Evolutionary conservation across 2,329 filamentous ascomycete species (phyloP).

Genomic region (Penicillium sp.): DNA sequence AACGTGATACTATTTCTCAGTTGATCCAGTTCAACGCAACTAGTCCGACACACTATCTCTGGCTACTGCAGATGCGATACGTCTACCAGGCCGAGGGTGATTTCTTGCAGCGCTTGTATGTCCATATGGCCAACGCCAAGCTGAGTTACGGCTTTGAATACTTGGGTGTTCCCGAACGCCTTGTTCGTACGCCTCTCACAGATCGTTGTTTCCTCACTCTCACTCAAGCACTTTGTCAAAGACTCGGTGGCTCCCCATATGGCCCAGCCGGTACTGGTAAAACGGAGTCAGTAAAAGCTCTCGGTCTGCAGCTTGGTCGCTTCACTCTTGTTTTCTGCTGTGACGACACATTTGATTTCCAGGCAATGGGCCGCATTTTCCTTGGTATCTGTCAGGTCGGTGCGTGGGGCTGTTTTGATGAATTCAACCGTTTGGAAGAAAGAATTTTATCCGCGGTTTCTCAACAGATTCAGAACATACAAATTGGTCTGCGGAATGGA

Average conservation of each 20-base stretch:
- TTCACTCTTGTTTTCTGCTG: slow-evolving; percentile 99
- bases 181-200: slow-evolving; percentile 92
- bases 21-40: slow-evolving; percentile 69
- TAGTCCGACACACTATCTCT: slow-evolving; percentile 74
- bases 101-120: slow-evolving; percentile 70
- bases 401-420: slow-evolving; percentile 99
- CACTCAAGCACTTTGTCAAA: slow-evolving; percentile 89
- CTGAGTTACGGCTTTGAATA: slow-evolving; percentile 98
- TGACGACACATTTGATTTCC: slow-evolving; percentile 99
- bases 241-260: slow-evolving; percentile 92
- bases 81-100: slow-evolving; percentile 79
- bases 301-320: slow-evolving; percentile 90
- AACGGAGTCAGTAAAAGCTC: slow-evolving; percentile 96
- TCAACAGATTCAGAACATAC: slow-evolving; percentile 98
- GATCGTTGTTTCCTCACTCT: slow-evolving; percentile 98
- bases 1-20: slow-evolving; percentile 87
- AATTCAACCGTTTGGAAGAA: slow-evolving; percentile 98
- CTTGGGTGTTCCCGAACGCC: slow-evolving; percentile 87
- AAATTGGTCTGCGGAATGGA: slow-evolving; percentile 84
- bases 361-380: slow-evolving; percentile 99
- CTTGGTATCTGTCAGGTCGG: slow-evolving; percentile 98
- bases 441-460: slow-evolving; percentile 96
- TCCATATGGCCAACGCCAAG: slow-evolving; percentile 95
- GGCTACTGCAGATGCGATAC: slow-evolving; percentile 96
- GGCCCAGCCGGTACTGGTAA: slow-evolving; percentile 97